Evolutionary conservation across 495 filamentous ascomycete species (phyloP).

Genomic region (Durotheca rogersii): DNA sequence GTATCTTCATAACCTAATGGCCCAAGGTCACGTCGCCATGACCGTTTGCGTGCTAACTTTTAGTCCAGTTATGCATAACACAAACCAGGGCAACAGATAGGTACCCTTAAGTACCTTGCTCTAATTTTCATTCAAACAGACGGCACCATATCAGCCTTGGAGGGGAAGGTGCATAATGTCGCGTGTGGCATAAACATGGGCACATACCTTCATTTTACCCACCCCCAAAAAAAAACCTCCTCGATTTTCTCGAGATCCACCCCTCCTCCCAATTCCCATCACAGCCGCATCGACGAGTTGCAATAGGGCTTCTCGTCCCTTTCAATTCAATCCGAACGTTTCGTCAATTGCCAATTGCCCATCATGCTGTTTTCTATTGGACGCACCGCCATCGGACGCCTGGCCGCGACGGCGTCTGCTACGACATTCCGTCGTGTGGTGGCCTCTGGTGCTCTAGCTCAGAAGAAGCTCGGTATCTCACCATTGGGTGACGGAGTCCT

Average conservation of each 20-base stretch:
- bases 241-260: background rate
- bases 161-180: slow-evolving; percentile 7
- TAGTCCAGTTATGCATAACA: too few relatives aligned
- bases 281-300: background rate
- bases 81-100: too few relatives aligned
- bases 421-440: slow-evolving; percentile 20
- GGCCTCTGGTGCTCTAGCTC: slow-evolving; percentile 5
- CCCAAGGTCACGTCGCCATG: too few relatives aligned
- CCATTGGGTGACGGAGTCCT: slow-evolving; percentile 6
- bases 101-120: too few relatives aligned
- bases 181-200: slow-evolving; percentile 25
- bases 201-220: background rate
- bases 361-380: slow-evolving; percentile 43
- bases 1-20: too few relatives aligned
- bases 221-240: too few relatives aligned
- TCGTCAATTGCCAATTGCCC: slow-evolving; percentile 7
- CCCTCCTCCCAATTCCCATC: background rate
- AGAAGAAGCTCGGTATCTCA: slow-evolving; percentile 3
- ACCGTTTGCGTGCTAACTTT: too few relatives aligned
- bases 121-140: too few relatives aligned
- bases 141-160: too few relatives aligned
- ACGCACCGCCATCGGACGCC: slow-evolving; percentile 35
- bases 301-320: background rate
- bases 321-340: slow-evolving; percentile 1
- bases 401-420: slow-evolving; percentile 24